These are phyloP conservation scores for Durotheca rogersii DNA, from an alignment of 495 filamentous ascomycete genomes.

Conservation along the genomic window DNA sequence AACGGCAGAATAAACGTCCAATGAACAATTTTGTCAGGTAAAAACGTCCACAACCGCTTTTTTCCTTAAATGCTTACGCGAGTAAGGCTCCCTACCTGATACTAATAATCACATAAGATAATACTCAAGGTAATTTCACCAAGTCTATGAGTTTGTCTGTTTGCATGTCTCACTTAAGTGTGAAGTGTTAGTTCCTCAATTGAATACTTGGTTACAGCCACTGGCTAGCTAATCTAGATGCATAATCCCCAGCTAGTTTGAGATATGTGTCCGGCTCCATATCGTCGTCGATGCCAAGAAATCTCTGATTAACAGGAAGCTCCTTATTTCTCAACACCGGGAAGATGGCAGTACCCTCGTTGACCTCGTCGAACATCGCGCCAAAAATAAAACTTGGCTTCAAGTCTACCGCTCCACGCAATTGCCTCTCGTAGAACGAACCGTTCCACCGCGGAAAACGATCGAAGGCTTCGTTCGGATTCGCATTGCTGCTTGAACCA, in stretches of 20 bases:
- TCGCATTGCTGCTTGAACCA: conserved; percentile 30
- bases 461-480: conserved; percentile 27
- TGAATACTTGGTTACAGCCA: too few species aligned
- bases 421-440: conserved; percentile 34
- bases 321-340: conserved; percentile 26
- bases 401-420: conserved; percentile 29
- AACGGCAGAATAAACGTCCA: too few species aligned
- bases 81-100: too few species aligned
- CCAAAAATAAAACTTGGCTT: conserved; percentile 37
- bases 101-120: too few species aligned
- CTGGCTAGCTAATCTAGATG: conserved; percentile 7
- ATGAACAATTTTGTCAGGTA: too few species aligned
- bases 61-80: too few species aligned
- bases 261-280: conserved; percentile 39
- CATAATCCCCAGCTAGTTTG: conserved; percentile 21
- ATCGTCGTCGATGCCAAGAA: conserved; percentile 36
- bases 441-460: conserved; percentile 36
- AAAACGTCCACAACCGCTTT: too few species aligned
- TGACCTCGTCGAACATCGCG: conserved; percentile 40
- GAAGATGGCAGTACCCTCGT: conserved; percentile 32
- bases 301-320: conserved; percentile 34
- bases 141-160: too few species aligned
- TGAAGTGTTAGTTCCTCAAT: too few species aligned
- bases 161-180: too few species aligned
- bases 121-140: too few species aligned